A percentile compares a stretch with the other conserved stretches of the same genome.
phyloP scores from a whole-genome alignment of 305 asterid genomes.

The Fraxinus paxiana region DNA sequence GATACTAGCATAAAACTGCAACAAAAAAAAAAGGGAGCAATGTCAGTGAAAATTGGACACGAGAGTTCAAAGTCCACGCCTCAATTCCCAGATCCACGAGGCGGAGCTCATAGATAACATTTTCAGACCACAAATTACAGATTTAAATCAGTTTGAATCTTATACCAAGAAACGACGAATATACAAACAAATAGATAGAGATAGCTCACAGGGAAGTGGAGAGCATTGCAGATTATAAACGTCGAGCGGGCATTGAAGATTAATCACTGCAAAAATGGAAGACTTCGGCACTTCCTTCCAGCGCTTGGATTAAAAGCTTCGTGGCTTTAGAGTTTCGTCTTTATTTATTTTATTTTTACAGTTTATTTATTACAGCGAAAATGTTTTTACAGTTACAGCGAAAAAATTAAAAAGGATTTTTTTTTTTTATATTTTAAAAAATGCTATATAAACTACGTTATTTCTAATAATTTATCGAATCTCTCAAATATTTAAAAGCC shows the following conservation, averaged over 20 bases:
- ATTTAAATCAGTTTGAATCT: not conserved
- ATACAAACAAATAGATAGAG: not conserved
- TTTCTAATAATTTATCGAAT: not conserved
- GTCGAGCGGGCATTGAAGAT: not conserved
- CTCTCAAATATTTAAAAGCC: not conserved
- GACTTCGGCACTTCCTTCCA: not conserved
- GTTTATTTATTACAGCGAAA: not conserved
- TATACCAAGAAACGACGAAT: not conserved
- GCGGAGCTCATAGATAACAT: not conserved
- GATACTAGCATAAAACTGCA: not conserved
- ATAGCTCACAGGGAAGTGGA: constrained; percentile 38
- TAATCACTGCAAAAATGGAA: not conserved
- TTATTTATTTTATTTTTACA: not conserved
- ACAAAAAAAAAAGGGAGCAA: not conserved
- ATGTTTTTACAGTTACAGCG: not conserved
- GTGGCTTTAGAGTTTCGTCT: not conserved
- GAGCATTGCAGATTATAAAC: constrained; percentile 32
- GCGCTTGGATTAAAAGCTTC: not conserved
- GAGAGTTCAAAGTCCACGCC: constrained; percentile 4
- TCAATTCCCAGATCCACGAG: not conserved
- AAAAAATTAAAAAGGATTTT: not conserved
- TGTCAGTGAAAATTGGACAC: not conserved
- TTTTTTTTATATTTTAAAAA: not conserved
- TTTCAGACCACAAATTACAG: not conserved
- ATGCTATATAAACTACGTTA: not conserved